These are phyloP conservation scores for Septoria linicola DNA, from an alignment of 2,329 filamentous ascomycete species.

Conservation along the genomic window DNA sequence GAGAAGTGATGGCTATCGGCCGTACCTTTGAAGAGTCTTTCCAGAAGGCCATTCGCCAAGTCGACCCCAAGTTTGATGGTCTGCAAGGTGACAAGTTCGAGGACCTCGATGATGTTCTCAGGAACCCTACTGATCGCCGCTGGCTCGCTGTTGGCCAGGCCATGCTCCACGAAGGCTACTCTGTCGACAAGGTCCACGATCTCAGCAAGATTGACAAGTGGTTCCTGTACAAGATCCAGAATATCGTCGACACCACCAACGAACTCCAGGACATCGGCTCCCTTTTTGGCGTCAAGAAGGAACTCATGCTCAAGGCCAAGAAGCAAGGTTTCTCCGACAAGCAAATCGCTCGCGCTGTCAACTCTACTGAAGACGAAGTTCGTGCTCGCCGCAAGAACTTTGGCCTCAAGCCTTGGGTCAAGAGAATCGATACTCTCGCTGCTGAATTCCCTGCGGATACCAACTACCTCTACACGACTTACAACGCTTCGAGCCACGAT, in stretches of 20 bases:
- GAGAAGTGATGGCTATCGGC: slow-evolving; percentile 98
- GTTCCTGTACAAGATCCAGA: slow-evolving; percentile 98
- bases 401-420: slow-evolving; percentile 91
- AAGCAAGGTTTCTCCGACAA: slow-evolving; percentile 96
- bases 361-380: slow-evolving; percentile 84
- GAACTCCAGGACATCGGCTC: slow-evolving; percentile 82
- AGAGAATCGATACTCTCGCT: slow-evolving; percentile 96
- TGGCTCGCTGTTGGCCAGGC: slow-evolving; percentile 98
- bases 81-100: slow-evolving; percentile 97
- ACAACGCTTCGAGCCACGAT: slow-evolving; percentile 93
- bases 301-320: slow-evolving; percentile 87
- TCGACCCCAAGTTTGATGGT: slow-evolving; percentile 86
- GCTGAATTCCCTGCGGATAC: slow-evolving; percentile 94
- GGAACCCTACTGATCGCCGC: slow-evolving; percentile 91
- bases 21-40: slow-evolving; percentile 98
- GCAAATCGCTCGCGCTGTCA: slow-evolving; percentile 85
- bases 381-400: slow-evolving; percentile 81
- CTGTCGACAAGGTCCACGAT: slow-evolving; percentile 86
- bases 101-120: slow-evolving; percentile 82
- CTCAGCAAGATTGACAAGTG: slow-evolving; percentile 99
- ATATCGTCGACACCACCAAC: slow-evolving; percentile 86
- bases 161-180: slow-evolving; percentile 95
- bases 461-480: slow-evolving; percentile 96
- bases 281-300: slow-evolving; percentile 81
- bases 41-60: slow-evolving; percentile 97